phyloP scores from a whole-genome alignment of 1,284 basidiomycete species.

The Austroboletus niveus region DNA sequence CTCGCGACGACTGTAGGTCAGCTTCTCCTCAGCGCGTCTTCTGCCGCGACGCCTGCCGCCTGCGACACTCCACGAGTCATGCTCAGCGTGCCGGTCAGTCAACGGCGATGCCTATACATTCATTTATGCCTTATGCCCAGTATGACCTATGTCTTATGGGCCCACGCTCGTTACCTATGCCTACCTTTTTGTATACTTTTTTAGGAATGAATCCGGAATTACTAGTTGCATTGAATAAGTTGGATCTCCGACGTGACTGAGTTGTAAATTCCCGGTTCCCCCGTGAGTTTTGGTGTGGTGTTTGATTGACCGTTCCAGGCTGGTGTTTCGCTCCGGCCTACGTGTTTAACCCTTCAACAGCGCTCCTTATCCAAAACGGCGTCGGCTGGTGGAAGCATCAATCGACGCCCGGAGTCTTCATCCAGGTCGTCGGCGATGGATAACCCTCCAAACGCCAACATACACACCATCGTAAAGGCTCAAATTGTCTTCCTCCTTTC shows the following conservation, averaged over 20 bases:
- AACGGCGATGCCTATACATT: no score
- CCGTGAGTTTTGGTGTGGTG: conserved; percentile 10
- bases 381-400: conserved; percentile 67
- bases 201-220: no score
- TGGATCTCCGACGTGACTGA: conserved; percentile 21
- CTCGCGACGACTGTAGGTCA: conserved; percentile 20
- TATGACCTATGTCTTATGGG: no score
- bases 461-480: conserved; percentile 80
- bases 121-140: no score
- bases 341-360: conserved; percentile 27
- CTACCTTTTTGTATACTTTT: no score
- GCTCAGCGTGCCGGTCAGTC: no score
- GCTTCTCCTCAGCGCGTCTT: neutral
- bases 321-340: conserved; percentile 35
- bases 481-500: conserved; percentile 93
- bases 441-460: conserved; percentile 50
- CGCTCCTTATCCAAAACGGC: conserved; percentile 59
- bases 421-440: conserved; percentile 51
- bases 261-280: conserved; percentile 14
- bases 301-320: conserved; percentile 30
- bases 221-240: conserved; percentile 1
- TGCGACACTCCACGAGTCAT: no score
- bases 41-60: no score
- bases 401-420: conserved; percentile 74
- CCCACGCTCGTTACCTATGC: no score